These are phyloP conservation scores for Daldinia grandis DNA, from an alignment of 495 filamentous ascomycete species.

Conservation along the genomic window DNA sequence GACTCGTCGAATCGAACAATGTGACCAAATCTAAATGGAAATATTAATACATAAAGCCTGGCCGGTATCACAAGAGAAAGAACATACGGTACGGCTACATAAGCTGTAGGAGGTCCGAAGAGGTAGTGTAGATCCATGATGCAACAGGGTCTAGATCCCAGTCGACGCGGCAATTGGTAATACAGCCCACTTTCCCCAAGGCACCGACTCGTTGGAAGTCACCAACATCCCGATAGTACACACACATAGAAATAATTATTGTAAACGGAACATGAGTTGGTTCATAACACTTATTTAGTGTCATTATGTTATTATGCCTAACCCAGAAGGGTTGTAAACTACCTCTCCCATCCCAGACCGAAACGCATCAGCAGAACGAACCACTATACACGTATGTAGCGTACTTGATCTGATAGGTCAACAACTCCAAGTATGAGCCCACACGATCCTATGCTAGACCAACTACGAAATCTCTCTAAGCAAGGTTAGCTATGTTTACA, in stretches of 20 bases:
- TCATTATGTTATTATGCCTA: not conserved
- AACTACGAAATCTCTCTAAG: not conserved
- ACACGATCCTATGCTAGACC: not conserved
- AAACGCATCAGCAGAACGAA: not conserved
- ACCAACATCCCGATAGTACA: no score
- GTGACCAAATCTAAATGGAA: not conserved
- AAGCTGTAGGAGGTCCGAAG: not conserved
- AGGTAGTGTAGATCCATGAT: conserved; percentile 29
- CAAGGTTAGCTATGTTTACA: conserved; percentile 10
- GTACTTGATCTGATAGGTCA: not conserved
- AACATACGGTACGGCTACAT: not conserved
- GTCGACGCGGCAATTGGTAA: conserved; percentile 11
- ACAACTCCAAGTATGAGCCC: not conserved
- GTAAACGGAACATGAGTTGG: not conserved
- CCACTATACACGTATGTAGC: not conserved
- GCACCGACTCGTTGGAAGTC: conserved; percentile 5
- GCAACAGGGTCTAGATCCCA: conserved; percentile 26
- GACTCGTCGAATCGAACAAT: not conserved
- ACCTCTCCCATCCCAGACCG: not conserved
- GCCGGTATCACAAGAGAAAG: not conserved
- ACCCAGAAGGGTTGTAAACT: not conserved
- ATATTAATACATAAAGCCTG: not conserved
- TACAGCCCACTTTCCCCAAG: conserved; percentile 36
- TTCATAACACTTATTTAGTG: not conserved
- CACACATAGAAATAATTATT: no score